Percentiles rank a stretch among this genome's conserved stretches.
Evolutionary conservation across 1,284 basidiomycete genomes (phyloP).

Genomic region (Inonotus obliquus): DNA sequence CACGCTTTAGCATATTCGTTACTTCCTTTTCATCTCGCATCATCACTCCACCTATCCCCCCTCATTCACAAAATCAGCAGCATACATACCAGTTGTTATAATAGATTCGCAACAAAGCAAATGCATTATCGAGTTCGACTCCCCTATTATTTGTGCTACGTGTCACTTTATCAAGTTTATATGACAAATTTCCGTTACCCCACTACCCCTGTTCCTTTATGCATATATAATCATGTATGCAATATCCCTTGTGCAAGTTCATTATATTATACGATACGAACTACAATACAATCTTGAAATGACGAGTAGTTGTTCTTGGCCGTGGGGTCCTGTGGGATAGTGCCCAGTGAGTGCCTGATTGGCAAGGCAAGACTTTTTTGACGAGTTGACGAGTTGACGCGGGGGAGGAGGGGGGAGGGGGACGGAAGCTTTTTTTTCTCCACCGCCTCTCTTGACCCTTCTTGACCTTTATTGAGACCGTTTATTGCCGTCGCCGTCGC

Average conservation of each 20-base stretch:
- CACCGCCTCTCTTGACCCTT: too few species aligned
- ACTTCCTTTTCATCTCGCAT: not conserved
- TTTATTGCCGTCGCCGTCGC: too few species aligned
- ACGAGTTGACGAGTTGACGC: too few species aligned
- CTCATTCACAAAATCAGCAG: not conserved
- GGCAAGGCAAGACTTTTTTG: too few species aligned
- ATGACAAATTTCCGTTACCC: too few species aligned
- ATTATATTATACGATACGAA: too few species aligned
- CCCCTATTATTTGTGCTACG: too few species aligned
- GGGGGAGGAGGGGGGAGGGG: too few species aligned
- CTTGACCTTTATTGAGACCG: too few species aligned
- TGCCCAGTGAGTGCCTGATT: not conserved
- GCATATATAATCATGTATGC: too few species aligned
- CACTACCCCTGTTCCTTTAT: too few species aligned
- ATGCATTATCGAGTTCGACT: not conserved
- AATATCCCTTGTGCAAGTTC: not conserved
- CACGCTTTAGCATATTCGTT: not conserved
- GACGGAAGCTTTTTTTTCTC: not conserved
- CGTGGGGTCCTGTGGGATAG: not conserved
- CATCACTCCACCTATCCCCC: not conserved
- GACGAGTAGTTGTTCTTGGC: not conserved
- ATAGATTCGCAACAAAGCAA: not conserved
- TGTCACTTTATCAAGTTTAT: not conserved
- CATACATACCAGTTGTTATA: conserved; percentile 1
- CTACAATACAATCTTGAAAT: not conserved